Percentiles rank a stretch among this genome's conserved stretches.
Conservation (phyloP, 2,329 filamentous ascomycete species). For the Parastagonospora nodorum region DNA sequence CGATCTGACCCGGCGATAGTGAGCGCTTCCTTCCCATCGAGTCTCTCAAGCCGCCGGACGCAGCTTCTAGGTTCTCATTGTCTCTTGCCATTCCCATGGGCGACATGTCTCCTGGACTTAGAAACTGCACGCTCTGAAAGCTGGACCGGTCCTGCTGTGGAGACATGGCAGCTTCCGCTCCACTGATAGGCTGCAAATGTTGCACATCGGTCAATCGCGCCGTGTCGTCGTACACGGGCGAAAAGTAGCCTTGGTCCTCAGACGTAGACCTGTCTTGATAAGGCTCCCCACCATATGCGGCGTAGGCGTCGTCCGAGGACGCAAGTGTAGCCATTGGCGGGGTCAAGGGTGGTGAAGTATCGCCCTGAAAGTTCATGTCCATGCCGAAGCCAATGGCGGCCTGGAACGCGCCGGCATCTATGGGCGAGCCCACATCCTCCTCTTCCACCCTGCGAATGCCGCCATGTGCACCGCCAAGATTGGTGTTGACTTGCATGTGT, state of each 20-base stretch:
- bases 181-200: conserved; percentile 63
- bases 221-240: conserved; percentile 61
- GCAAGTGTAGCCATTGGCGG: conserved; percentile 29
- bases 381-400: conserved; percentile 54
- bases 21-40: conserved; percentile 55
- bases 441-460: conserved; percentile 43
- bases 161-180: conserved; percentile 49
- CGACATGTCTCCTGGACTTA: conserved; percentile 49
- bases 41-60: conserved; percentile 28
- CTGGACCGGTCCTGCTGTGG: conserved; percentile 54
- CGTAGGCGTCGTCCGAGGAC: conserved; percentile 57
- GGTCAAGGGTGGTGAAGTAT: conserved; percentile 36
- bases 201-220: conserved; percentile 62
- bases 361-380: conserved; percentile 53
- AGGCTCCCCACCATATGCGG: conserved; percentile 27
- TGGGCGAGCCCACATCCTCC: conserved; percentile 45
- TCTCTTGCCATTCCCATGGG: conserved; percentile 62
- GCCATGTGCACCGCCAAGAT: conserved; percentile 33
- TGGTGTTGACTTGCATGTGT: conserved; percentile 40
- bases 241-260: conserved; percentile 60
- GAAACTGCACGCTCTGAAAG: conserved; percentile 61
- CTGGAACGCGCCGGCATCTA: conserved; percentile 55
- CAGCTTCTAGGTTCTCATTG: conserved; percentile 64
- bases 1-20: conserved; percentile 51
- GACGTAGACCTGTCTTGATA: conserved; percentile 53